A percentile compares a stretch with the other conserved stretches of the same genome.
These are phyloP conservation scores for Paraphaeosphaeria sporulosa DNA, from an alignment of 2,329 filamentous ascomycete species.

Conservation along the genomic window DNA sequence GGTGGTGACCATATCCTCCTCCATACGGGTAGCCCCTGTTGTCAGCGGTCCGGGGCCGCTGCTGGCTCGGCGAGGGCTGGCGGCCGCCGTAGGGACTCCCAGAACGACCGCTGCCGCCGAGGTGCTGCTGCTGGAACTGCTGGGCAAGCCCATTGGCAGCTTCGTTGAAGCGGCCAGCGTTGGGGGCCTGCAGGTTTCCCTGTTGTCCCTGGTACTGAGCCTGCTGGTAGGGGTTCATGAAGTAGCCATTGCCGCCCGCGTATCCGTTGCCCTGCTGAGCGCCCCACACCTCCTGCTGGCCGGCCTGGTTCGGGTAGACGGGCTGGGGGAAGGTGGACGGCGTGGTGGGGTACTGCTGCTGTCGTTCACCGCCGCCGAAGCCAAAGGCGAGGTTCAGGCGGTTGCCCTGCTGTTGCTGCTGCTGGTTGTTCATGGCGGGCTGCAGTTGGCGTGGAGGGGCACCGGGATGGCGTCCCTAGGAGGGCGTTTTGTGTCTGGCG, in stretches of 20 bases:
- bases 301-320: constrained; percentile 69
- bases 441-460: constrained; percentile 12
- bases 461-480: constrained; percentile 12
- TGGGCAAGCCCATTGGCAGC: constrained; percentile 90
- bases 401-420: constrained; percentile 51
- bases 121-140: constrained; percentile 96
- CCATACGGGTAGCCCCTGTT: constrained; percentile 68
- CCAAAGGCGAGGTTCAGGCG: constrained; percentile 62
- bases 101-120: constrained; percentile 73
- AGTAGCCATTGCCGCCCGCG: constrained; percentile 54
- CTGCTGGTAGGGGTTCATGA: constrained; percentile 58
- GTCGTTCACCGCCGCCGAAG: constrained; percentile 50
- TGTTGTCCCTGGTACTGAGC: constrained; percentile 60
- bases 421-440: constrained; percentile 47
- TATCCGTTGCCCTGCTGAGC: constrained; percentile 56
- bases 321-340: constrained; percentile 97
- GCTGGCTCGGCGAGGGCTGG: constrained; percentile 70
- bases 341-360: constrained; percentile 67
- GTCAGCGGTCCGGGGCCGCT: constrained; percentile 85
- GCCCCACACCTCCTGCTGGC: constrained; percentile 68
- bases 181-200: constrained; percentile 57
- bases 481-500: constrained; percentile 17
- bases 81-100: constrained; percentile 72
- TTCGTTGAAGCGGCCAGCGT: constrained; percentile 71
- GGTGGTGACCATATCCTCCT: constrained; percentile 73